phyloP scores from a whole-genome alignment of 208 protist species.

The Trichomonas vaginalis region DNA sequence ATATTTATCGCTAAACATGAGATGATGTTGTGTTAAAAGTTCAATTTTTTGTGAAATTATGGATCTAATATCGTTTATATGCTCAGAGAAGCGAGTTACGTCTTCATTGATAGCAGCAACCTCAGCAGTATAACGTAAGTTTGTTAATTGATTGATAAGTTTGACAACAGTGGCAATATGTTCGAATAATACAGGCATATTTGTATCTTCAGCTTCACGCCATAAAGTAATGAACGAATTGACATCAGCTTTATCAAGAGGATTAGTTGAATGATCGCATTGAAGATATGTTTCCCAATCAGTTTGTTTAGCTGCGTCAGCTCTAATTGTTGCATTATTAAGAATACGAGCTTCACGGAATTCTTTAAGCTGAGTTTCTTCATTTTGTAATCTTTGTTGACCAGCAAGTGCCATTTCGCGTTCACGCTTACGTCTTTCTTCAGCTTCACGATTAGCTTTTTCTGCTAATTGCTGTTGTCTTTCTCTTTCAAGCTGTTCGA shows the following conservation, averaged over 20 bases:
- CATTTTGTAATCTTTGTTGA: neutral
- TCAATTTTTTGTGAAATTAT: neutral
- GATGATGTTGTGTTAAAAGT: neutral
- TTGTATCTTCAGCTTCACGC: neutral
- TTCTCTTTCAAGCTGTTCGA: neutral
- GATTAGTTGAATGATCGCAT: neutral
- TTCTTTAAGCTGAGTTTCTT: neutral
- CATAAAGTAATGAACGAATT: neutral
- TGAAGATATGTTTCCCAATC: neutral
- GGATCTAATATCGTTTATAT: neutral
- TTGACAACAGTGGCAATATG: neutral
- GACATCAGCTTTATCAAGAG: neutral
- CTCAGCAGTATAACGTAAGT: neutral
- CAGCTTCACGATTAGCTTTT: neutral
- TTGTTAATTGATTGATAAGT: neutral
- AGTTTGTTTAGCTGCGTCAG: neutral
- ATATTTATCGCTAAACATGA: constrained; percentile 8
- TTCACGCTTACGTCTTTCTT: neutral
- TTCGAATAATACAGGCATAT: neutral
- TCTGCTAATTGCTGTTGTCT: neutral
- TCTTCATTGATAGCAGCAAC: neutral
- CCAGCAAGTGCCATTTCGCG: neutral
- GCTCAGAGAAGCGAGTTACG: neutral
- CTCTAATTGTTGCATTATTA: neutral
- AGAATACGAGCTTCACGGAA: neutral